Conservation (phyloP, 78 protist genomes). For the Speleostelium caveatum region DNA sequence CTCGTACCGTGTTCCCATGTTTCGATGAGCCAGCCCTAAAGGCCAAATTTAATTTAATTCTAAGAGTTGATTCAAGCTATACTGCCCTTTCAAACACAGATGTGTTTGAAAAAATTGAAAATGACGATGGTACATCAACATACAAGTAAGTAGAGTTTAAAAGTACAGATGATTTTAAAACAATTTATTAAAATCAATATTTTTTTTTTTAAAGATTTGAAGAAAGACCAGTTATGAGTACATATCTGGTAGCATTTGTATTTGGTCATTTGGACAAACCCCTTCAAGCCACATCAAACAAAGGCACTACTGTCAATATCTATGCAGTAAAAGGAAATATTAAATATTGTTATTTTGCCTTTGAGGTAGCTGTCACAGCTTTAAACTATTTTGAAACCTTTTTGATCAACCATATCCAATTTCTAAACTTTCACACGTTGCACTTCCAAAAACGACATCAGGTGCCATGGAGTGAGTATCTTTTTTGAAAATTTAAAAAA, state of each 20-base stretch:
- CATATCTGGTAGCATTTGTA: conserved; percentile 92
- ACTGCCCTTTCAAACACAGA: conserved; percentile 69
- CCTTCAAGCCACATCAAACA: conserved; percentile 26
- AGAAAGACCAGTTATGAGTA: conserved; percentile 89
- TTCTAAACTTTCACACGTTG: conserved; percentile 89
- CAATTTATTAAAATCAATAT: no score
- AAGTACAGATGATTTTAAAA: no score
- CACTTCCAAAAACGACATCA: conserved; percentile 87
- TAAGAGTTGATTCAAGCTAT: conserved; percentile 12
- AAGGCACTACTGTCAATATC: conserved; percentile 76
- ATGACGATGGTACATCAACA: conserved; percentile 93
- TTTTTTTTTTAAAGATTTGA: no score
- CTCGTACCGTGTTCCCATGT: no score
- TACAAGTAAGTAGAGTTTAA: conserved; percentile 1
- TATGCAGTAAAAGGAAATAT: conserved; percentile 82
- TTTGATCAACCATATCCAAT: no score
- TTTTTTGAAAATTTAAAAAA: no score
- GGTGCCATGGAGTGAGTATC: conserved; percentile 92
- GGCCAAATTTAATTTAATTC: conserved; percentile 83
- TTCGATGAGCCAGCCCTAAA: no score
- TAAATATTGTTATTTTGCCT: conserved; percentile 78
- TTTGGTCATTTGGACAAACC: conserved; percentile 89
- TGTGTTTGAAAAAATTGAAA: conserved; percentile 25
- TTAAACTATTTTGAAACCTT: conserved; percentile 80
- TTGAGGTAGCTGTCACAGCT: conserved; percentile 84